Conservation (phyloP, 1,284 basidiomycete genomes). For the Irpex lacteus region DNA sequence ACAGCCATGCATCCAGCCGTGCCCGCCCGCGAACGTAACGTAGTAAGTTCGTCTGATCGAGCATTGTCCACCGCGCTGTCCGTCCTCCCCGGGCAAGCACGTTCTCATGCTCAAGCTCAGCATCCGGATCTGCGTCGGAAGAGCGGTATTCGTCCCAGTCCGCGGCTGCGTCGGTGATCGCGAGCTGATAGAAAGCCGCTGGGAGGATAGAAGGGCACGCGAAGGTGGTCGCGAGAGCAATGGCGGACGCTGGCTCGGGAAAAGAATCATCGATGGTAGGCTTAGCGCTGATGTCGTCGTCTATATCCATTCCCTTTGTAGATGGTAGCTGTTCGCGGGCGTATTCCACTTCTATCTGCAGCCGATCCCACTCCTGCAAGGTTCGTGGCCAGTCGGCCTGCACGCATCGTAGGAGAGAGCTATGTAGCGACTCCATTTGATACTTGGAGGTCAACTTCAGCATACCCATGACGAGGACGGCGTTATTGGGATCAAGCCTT, state of each 20-base stretch:
- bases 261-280: constrained; percentile 10
- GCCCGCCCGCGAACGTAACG: constrained; percentile 14
- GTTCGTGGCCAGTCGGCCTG: constrained; percentile 58
- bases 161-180: constrained; percentile 4
- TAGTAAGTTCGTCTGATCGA: constrained; percentile 12
- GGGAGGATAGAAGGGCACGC: constrained; percentile 49
- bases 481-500: constrained; percentile 17
- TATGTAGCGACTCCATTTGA: constrained; percentile 43
- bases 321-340: constrained; percentile 1
- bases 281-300: background rate
- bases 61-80: constrained; percentile 15
- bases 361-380: constrained; percentile 54
- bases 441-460: constrained; percentile 69
- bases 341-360: constrained; percentile 14
- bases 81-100: constrained; percentile 10
- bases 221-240: constrained; percentile 60
- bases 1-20: constrained; percentile 8
- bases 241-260: constrained; percentile 43
- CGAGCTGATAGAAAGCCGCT: constrained; percentile 62
- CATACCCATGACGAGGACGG: constrained; percentile 42
- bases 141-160: constrained; percentile 12
- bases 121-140: background rate
- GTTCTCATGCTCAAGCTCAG: constrained; percentile 7
- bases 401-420: constrained; percentile 52
- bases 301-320: background rate